These are phyloP conservation scores for Globisporangium ultimum DNA, from an alignment of 352 stramenopile species.

Conservation along the genomic window DNA sequence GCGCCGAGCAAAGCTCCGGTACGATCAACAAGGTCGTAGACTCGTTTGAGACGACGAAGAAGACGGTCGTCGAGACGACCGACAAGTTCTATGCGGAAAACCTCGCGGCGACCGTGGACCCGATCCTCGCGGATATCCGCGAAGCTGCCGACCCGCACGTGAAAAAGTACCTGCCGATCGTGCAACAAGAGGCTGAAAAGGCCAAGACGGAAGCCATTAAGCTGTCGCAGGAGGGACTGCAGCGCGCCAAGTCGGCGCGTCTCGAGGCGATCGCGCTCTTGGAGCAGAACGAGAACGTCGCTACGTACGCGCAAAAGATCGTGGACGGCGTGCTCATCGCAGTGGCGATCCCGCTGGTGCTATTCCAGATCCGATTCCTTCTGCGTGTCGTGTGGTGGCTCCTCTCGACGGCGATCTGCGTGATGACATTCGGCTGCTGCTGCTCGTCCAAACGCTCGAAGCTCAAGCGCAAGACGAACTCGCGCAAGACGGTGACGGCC, in stretches of 20 bases:
- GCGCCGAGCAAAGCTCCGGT: constrained; percentile 38
- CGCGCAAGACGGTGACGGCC: constrained; percentile 24
- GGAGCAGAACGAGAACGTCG: constrained; percentile 57
- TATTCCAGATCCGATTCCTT: constrained; percentile 44
- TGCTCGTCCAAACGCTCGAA: constrained; percentile 18
- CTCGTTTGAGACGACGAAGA: constrained; percentile 42
- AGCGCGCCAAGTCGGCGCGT: constrained; percentile 40
- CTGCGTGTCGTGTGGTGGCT: constrained; percentile 58
- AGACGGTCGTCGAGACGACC: constrained; percentile 35
- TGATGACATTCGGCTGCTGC: constrained; percentile 59
- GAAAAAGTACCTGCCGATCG: constrained; percentile 46
- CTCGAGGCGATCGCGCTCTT: constrained; percentile 51
- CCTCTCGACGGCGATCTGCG: constrained; percentile 42
- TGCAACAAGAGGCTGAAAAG: constrained; percentile 42
- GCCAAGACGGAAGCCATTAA: constrained; percentile 30
- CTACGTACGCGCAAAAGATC: constrained; percentile 59
- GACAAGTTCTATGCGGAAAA: constrained; percentile 70
- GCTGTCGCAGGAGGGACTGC: constrained; percentile 41
- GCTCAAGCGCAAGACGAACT: constrained; percentile 31
- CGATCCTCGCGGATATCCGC: constrained; percentile 52
- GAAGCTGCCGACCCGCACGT: constrained; percentile 48
- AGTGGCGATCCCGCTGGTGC: constrained; percentile 43
- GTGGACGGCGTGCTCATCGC: constrained; percentile 54
- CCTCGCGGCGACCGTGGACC: constrained; percentile 58
- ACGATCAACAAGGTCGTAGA: constrained; percentile 50